Conservation (phyloP, 163 green algal genomes). For the Botryococcus braunii region DNA sequence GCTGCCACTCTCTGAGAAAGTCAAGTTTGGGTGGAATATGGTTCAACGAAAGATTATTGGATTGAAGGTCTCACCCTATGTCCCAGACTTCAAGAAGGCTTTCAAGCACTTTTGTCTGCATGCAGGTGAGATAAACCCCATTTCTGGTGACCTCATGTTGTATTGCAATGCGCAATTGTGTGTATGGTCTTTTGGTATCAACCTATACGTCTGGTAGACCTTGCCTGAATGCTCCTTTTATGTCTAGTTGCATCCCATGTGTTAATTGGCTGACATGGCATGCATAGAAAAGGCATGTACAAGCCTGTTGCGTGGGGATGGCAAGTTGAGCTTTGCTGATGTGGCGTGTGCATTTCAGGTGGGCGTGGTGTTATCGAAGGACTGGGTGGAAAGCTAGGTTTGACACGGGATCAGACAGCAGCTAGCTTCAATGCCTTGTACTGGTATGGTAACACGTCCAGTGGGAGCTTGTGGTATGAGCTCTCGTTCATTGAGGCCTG, state of each 20-base stretch:
- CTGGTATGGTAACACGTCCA: constrained; percentile 87
- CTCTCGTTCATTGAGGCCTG: constrained; percentile 69
- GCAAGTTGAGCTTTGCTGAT: too few species aligned
- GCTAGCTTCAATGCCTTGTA: constrained; percentile 55
- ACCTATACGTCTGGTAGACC: too few species aligned
- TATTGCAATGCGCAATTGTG: too few species aligned
- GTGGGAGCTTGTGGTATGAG: constrained; percentile 74
- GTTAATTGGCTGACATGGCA: too few species aligned
- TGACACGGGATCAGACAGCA: constrained; percentile 39
- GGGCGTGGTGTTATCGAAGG: constrained; percentile 74
- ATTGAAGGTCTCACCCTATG: constrained; percentile 55
- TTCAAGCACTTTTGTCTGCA: constrained; percentile 84
- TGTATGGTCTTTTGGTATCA: too few species aligned
- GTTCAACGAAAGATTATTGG: constrained; percentile 35
- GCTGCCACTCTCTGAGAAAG: constrained; percentile 61
- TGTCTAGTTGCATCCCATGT: too few species aligned
- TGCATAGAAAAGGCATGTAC: too few species aligned
- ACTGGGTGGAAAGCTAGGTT: constrained; percentile 60
- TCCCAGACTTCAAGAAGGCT: constrained; percentile 67
- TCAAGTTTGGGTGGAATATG: constrained; percentile 55
- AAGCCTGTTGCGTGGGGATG: too few species aligned
- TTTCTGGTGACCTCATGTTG: too few species aligned
- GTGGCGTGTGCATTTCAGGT: constrained; percentile 20
- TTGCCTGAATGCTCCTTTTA: too few species aligned
- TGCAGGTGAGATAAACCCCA: constrained; percentile 21